Conservation (phyloP, 345 rosid genomes). For the Aegle marmelos region DNA sequence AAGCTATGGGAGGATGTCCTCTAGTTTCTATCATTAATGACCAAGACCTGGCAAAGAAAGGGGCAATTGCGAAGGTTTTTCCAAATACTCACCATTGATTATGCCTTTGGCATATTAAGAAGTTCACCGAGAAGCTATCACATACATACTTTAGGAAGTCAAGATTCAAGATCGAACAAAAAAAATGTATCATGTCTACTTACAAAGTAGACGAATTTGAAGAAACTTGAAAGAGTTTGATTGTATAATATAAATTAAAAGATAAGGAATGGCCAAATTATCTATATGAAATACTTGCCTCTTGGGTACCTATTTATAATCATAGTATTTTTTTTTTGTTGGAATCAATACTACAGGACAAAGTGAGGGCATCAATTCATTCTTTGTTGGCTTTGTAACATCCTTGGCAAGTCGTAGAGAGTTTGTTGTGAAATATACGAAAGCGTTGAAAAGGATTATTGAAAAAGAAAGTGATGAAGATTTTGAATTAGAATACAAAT, state of each 20-base stretch:
- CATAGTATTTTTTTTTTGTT: background rate
- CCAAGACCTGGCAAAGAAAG: too few relatives aligned
- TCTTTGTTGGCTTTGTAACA: background rate
- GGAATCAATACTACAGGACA: background rate
- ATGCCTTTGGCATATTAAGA: background rate
- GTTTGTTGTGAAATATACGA: background rate
- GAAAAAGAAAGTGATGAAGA: too few relatives aligned
- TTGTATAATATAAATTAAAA: background rate
- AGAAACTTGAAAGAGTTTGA: background rate
- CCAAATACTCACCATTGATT: too few relatives aligned
- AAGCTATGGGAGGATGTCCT: too few relatives aligned
- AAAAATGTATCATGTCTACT: too few relatives aligned
- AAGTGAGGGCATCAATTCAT: background rate
- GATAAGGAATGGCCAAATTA: background rate
- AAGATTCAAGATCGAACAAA: background rate
- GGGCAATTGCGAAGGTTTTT: too few relatives aligned
- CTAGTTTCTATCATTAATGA: too few relatives aligned
- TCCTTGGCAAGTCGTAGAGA: background rate
- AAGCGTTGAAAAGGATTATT: background rate
- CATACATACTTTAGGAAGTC: background rate
- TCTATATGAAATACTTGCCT: background rate
- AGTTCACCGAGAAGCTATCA: background rate
- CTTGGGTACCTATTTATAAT: background rate
- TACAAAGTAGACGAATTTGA: background rate
- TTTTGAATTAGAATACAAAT: too few relatives aligned